phyloP scores from a whole-genome alignment of 139 green algal species.

The Chlorella vulgaris region DNA sequence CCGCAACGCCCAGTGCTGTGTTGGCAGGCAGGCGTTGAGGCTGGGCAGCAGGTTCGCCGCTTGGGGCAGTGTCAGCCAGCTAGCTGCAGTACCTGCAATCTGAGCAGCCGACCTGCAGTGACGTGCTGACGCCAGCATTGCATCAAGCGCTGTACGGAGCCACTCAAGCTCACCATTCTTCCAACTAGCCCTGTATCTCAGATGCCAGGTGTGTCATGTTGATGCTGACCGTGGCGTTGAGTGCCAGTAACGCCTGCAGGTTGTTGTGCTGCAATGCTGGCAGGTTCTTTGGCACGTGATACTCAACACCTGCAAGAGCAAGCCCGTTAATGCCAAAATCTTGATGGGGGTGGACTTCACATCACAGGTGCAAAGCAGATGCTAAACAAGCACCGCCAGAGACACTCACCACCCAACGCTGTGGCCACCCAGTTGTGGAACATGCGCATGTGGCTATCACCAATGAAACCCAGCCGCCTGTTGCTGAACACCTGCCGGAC shows the following conservation, averaged over 20 bases:
- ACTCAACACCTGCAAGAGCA: too few relatives aligned
- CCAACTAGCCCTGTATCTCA: background rate
- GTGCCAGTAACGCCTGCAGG: background rate
- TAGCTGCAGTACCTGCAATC: too few relatives aligned
- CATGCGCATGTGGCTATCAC: background rate
- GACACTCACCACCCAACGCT: background rate
- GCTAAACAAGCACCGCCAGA: background rate
- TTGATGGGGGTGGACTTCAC: too few relatives aligned
- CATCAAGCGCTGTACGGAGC: too few relatives aligned
- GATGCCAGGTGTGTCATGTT: slow-evolving; percentile 5
- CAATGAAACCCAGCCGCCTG: background rate
- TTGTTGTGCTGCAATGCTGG: too few relatives aligned
- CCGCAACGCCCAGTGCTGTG: too few relatives aligned
- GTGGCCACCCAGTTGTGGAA: background rate
- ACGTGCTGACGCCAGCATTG: too few relatives aligned
- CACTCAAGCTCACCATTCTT: background rate
- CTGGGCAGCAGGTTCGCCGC: background rate
- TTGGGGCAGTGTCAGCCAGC: too few relatives aligned
- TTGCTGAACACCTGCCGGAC: background rate
- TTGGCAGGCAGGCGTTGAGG: background rate
- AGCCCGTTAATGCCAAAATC: too few relatives aligned
- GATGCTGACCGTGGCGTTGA: background rate
- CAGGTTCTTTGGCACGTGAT: too few relatives aligned
- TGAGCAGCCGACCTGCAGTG: too few relatives aligned
- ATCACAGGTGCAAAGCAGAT: background rate